phyloP scores from a whole-genome alignment of 1,284 basidiomycete genomes.

The Vanrija humicola region DNA sequence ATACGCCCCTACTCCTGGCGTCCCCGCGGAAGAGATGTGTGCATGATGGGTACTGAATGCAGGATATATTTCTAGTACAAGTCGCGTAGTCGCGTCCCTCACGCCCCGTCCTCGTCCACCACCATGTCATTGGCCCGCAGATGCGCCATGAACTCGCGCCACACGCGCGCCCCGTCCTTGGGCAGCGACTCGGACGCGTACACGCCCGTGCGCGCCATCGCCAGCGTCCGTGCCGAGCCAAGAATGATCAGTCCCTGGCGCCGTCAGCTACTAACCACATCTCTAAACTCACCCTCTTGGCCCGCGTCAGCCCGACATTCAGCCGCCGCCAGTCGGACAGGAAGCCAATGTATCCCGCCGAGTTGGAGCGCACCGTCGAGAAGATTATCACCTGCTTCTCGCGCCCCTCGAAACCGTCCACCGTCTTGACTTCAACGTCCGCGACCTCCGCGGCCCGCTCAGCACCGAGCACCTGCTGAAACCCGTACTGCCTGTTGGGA shows the following conservation, averaged over 20 bases:
- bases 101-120: slow-evolving; percentile 17
- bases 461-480: slow-evolving; percentile 59
- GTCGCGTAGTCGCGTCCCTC: not conserved
- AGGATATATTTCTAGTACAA: too few species aligned
- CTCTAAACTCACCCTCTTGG: slow-evolving; percentile 59
- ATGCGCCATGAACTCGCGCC: slow-evolving; percentile 36
- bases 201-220: slow-evolving; percentile 29
- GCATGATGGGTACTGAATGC: too few species aligned
- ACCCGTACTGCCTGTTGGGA: slow-evolving; percentile 51
- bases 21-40: too few species aligned
- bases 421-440: slow-evolving; percentile 76
- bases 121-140: slow-evolving; percentile 28
- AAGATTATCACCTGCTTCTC: slow-evolving; percentile 91
- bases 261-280: not conserved
- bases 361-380: slow-evolving; percentile 80
- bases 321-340: slow-evolving; percentile 79
- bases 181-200: slow-evolving; percentile 25
- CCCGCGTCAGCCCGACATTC: slow-evolving; percentile 83
- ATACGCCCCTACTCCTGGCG: too few species aligned
- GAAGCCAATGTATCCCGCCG: slow-evolving; percentile 72
- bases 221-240: slow-evolving; percentile 69
- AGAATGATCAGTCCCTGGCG: slow-evolving; percentile 62
- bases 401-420: slow-evolving; percentile 89
- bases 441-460: slow-evolving; percentile 62
- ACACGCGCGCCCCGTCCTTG: slow-evolving; percentile 34